These are phyloP conservation scores for Telopea speciosissima DNA, from an alignment of 177 flowering plant genomes.

Conservation along the genomic window DNA sequence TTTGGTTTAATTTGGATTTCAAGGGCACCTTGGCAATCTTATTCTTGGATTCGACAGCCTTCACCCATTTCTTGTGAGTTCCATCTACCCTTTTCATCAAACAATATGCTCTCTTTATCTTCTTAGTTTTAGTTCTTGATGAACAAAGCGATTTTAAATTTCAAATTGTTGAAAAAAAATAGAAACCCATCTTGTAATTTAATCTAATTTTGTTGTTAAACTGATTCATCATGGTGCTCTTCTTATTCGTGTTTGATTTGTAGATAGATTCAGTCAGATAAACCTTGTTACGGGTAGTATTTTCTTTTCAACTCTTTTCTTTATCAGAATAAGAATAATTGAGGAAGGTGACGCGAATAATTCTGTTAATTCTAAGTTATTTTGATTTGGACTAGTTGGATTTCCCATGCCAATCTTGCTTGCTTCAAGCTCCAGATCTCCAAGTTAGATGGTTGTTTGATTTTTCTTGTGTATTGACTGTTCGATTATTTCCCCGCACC, in stretches of 20 bases:
- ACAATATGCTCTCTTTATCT: neutral
- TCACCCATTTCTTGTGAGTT: conserved; percentile 63
- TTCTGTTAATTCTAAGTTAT: no score
- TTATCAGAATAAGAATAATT: no score
- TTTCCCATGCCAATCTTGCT: no score
- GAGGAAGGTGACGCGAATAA: no score
- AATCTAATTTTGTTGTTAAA: neutral
- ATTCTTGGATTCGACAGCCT: conserved; percentile 91
- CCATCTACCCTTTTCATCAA: no score
- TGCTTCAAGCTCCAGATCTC: neutral
- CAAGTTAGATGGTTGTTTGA: neutral
- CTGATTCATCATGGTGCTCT: neutral
- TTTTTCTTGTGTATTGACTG: neutral
- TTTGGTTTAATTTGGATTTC: conserved; percentile 13
- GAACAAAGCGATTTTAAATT: neutral
- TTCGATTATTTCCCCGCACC: no score
- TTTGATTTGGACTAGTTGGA: no score
- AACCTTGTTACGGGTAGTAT: no score
- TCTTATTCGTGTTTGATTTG: no score
- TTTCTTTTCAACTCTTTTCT: no score
- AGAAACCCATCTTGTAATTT: neutral
- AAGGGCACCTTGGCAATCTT: conserved; percentile 73
- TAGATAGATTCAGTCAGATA: no score
- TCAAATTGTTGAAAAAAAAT: neutral
- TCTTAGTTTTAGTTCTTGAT: neutral